A percentile compares a stretch with the other conserved stretches of the same genome.
Conservation (phyloP, 2,329 filamentous ascomycete species). For the Microdochium nivale region DNA sequence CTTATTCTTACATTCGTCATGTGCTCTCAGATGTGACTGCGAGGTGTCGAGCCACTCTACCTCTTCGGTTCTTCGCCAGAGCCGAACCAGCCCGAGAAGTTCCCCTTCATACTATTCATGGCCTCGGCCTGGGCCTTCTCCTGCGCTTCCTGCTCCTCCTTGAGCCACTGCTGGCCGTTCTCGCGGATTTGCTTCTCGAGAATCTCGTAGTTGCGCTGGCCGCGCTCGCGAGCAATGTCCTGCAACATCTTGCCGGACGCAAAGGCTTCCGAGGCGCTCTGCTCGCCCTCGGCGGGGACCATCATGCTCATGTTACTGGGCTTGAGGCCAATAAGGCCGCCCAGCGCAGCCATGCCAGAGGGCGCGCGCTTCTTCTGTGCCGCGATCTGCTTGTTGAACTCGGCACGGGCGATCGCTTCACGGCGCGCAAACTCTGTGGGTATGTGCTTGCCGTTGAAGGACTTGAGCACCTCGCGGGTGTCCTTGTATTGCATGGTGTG, state of each 20-base stretch:
- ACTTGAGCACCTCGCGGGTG: slow-evolving; percentile 76
- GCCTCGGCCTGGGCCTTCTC: slow-evolving; percentile 86
- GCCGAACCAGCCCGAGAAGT: slow-evolving; percentile 52
- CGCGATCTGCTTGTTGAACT: slow-evolving; percentile 72
- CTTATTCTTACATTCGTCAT: background rate
- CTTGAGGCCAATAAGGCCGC: slow-evolving; percentile 71
- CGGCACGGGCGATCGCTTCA: slow-evolving; percentile 75
- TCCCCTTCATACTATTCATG: slow-evolving; percentile 85
- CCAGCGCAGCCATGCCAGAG: slow-evolving; percentile 60
- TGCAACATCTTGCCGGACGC: slow-evolving; percentile 95
- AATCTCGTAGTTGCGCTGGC: slow-evolving; percentile 80
- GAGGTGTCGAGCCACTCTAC: slow-evolving; percentile 1
- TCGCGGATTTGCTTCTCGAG: slow-evolving; percentile 86
- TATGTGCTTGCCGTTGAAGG: slow-evolving; percentile 83
- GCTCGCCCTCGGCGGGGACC: slow-evolving; percentile 56
- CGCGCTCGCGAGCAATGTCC: slow-evolving; percentile 86
- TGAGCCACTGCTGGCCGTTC: slow-evolving; percentile 92
- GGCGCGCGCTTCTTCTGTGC: slow-evolving; percentile 55
- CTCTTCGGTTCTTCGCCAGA: slow-evolving; percentile 9
- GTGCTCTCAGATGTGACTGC: background rate
- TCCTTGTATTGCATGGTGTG: slow-evolving; percentile 89
- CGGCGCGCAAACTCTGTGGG: slow-evolving; percentile 82
- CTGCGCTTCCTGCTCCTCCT: slow-evolving; percentile 81
- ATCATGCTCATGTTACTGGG: slow-evolving; percentile 54
- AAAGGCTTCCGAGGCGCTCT: slow-evolving; percentile 65